Evolutionary conservation across 306 rosid genomes (phyloP), one percentile per base, ranked within the genome.

Genomic region (Gynostemma pentaphyllum): DNA sequence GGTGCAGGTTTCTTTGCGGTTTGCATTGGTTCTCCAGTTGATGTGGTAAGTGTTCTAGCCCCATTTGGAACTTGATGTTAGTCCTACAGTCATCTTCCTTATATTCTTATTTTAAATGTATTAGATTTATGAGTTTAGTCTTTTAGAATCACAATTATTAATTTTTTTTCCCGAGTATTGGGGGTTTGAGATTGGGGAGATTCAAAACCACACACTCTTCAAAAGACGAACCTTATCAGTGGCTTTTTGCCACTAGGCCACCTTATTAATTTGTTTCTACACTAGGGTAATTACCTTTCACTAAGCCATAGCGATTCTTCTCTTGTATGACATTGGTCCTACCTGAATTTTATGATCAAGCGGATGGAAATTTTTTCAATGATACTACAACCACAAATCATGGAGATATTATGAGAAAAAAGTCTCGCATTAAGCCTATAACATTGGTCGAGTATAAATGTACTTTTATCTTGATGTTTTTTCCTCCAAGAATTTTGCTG

Each of bases 1-100:
- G 97, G 90, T 70, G 96, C 99, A 9, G 99, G 99, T 69, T 82
- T 94, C 54, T 88, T 94, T 75, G 99, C 99, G 18, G 95, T 88
- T 67, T 86, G 81, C 67, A 73, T 94, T 62, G 99, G 99, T 72
- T 94, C 99, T 71, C 99, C 99, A 2, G 94, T 88, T 76, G 99
- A 94, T 69, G 95, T 94, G 94, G 99, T 94, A 92, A 46, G 88
- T 37, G 42, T 67, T 72, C 55, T 71, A 23, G 40, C 62, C n/a
- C 42, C 54, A 12, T 50, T 39, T 34, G 18, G 5, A 13, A 15
- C 47, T 9, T 63, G 19, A 59, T 37, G 32, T 59, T 59, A 13
- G 22, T 69, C 29, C 54, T 55, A 22, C 9, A 5, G 12, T 18
- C n/a, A 29, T 54, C 24, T 30, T 18, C 9, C 41, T 29, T 8